A percentile compares a stretch with the other conserved stretches of the same genome.
These are phyloP conservation scores for Clonostachys rhizophaga DNA, from an alignment of 2,329 filamentous ascomycete species.

Conservation along the genomic window DNA sequence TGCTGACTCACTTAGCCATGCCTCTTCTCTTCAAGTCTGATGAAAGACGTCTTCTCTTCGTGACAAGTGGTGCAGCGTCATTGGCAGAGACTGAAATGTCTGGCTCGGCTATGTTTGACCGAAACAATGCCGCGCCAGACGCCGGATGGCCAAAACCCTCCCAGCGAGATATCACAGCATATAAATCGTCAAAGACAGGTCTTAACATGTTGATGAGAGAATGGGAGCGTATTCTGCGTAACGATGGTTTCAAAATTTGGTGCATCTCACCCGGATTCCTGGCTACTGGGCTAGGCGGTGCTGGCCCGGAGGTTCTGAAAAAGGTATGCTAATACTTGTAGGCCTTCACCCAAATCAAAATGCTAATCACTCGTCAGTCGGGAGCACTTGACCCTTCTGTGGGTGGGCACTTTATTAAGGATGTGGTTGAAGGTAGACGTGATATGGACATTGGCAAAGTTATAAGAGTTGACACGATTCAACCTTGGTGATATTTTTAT, in stretches of 20 bases:
- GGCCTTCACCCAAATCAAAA: not conserved
- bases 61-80: slow-evolving; percentile 29
- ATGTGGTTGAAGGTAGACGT: slow-evolving; percentile 26
- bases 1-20: slow-evolving; percentile 23
- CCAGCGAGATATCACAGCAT: slow-evolving; percentile 3
- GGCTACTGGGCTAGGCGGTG: slow-evolving; percentile 32
- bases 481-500: slow-evolving; percentile 8
- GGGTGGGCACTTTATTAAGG: slow-evolving; percentile 23
- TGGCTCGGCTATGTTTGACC: slow-evolving; percentile 8
- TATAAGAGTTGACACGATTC: slow-evolving; percentile 10
- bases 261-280: slow-evolving; percentile 35
- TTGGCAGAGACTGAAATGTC: slow-evolving; percentile 18
- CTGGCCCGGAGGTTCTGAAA: not conserved
- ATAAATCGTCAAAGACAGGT: slow-evolving; percentile 6
- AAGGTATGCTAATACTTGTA: not conserved
- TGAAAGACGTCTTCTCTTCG: slow-evolving; percentile 36
- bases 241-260: slow-evolving; percentile 40
- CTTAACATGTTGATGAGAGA: slow-evolving; percentile 8
- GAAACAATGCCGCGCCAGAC: slow-evolving; percentile 10
- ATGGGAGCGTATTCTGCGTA: slow-evolving; percentile 1
- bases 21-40: slow-evolving; percentile 30
- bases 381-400: slow-evolving; percentile 18
- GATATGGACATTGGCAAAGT: slow-evolving; percentile 27
- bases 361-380: slow-evolving; percentile 16
- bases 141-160: slow-evolving; percentile 37